Base-by-base conservation (phyloP, 148 eudicot genomes). In the Diospyros lotus region DNA sequence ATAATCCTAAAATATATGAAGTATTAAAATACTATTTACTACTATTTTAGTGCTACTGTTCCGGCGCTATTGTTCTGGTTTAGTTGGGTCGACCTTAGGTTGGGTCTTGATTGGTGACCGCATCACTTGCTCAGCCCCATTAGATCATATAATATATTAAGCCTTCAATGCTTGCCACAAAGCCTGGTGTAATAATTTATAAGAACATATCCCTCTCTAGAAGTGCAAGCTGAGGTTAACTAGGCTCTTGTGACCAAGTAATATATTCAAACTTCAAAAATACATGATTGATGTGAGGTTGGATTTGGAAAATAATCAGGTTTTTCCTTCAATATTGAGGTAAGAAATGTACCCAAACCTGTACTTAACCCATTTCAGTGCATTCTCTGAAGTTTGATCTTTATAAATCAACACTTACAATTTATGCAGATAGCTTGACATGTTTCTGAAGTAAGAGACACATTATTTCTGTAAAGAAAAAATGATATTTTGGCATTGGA, bases 71-170 rank as follows among this genome's bases (percentile, higher is more conserved):
- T n/a, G n/a, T n/a, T n/a, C n/a, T n/a, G n/a, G n/a, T n/a, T n/a
- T n/a, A n/a, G n/a, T n/a, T n/a, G n/a, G n/a, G n/a, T n/a, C n/a
- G n/a, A n/a, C n/a, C n/a, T n/a, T n/a, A n/a, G n/a, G n/a, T n/a
- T n/a, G n/a, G n/a, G n/a, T n/a, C n/a, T n/a, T n/a, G n/a, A n/a
- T n/a, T n/a, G n/a, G n/a, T n/a, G n/a, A n/a, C n/a, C n/a, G n/a
- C n/a, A n/a, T n/a, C n/a, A n/a, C n/a, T n/a, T n/a, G 74, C 64
- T 71, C 52, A 71, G 39, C 64, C 52, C 52, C n/a, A 38, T 41
- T 14, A 14, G n/a, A 52, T 58, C 74, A 43, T 58, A 28, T 59
- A 3, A 43, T 56, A 39, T 58, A 18, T 11, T 15, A 59, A 17
- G 48, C 6, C 17, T 40, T 70, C 12, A 52, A 40, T 54, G 6